These are phyloP conservation scores for Phytophthora kernoviae DNA, from an alignment of 352 stramenopile genomes.

Conservation along the genomic window DNA sequence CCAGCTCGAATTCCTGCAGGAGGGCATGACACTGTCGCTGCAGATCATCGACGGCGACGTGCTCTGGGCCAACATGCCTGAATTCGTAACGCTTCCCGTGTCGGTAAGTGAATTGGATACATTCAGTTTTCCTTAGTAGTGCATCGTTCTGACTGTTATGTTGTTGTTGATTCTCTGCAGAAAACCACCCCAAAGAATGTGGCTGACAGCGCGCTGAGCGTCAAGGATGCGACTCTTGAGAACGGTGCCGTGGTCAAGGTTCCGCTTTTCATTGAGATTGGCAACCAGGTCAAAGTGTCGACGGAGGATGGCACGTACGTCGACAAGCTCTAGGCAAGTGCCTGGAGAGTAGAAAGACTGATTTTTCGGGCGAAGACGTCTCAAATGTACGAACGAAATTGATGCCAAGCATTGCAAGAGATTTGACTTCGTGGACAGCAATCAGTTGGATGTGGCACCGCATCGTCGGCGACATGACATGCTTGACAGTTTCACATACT, in stretches of 20 bases:
- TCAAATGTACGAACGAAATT: background rate
- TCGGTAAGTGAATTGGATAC: constrained; percentile 38
- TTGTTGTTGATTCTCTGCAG: constrained; percentile 25
- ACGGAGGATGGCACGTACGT: constrained; percentile 82
- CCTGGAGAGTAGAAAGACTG: background rate
- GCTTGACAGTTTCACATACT: background rate
- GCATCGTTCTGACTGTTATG: no score
- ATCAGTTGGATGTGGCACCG: background rate
- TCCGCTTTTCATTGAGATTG: constrained; percentile 81
- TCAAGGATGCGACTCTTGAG: constrained; percentile 83
- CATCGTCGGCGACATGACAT: background rate
- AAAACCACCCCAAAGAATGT: constrained; percentile 84
- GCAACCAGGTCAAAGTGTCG: constrained; percentile 73
- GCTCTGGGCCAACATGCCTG: constrained; percentile 87
- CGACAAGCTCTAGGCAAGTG: constrained; percentile 62
- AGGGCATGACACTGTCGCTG: constrained; percentile 81
- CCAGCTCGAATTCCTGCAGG: constrained; percentile 78
- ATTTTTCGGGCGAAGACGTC: background rate
- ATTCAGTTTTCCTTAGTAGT: background rate
- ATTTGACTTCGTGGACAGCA: background rate
- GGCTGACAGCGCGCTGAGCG: constrained; percentile 72
- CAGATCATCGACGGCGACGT: constrained; percentile 88
- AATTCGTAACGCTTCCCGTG: constrained; percentile 76
- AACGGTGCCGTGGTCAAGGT: constrained; percentile 86
- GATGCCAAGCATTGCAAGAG: no score